These are phyloP conservation scores for Cutaneotrichosporon spelunceum DNA, from an alignment of 1,284 basidiomycete species.

Conservation along the genomic window DNA sequence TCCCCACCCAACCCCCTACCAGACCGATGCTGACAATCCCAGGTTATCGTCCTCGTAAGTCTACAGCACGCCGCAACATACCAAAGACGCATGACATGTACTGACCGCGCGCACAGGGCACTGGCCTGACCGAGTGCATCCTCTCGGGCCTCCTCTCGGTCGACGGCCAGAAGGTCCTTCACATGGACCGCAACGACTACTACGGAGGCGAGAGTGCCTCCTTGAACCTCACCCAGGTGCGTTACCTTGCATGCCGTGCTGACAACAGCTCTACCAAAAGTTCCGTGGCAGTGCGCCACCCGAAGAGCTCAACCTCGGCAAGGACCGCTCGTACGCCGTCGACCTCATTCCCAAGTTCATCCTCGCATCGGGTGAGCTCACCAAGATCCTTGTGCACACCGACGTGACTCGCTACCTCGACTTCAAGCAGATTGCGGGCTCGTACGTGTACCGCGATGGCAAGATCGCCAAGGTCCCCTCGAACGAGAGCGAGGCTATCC, in stretches of 20 bases:
- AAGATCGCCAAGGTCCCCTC: constrained; percentile 97
- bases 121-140: constrained; percentile 97
- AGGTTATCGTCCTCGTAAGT: constrained; percentile 77
- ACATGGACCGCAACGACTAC: constrained; percentile 99
- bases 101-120: constrained; percentile 57
- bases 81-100: neutral
- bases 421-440: constrained; percentile 99
- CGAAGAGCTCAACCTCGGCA: constrained; percentile 65
- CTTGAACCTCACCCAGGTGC: constrained; percentile 92
- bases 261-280: constrained; percentile 82
- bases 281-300: constrained; percentile 67
- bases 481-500: constrained; percentile 96
- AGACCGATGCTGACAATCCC: constrained; percentile 11
- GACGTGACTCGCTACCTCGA: constrained; percentile 98
- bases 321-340: constrained; percentile 92
- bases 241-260: constrained; percentile 24
- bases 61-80: neutral
- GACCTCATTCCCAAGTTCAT: constrained; percentile 96
- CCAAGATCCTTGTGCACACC: constrained; percentile 97
- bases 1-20: neutral
- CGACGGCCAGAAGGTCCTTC: constrained; percentile 98
- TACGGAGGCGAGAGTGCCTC: constrained; percentile 98
- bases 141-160: constrained; percentile 94
- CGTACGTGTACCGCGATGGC: constrained; percentile 95
- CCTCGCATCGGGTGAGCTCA: constrained; percentile 96